Evolutionary conservation across 2,329 filamentous ascomycete species (phyloP).

Genomic region (Diaporthe amygdali): DNA sequence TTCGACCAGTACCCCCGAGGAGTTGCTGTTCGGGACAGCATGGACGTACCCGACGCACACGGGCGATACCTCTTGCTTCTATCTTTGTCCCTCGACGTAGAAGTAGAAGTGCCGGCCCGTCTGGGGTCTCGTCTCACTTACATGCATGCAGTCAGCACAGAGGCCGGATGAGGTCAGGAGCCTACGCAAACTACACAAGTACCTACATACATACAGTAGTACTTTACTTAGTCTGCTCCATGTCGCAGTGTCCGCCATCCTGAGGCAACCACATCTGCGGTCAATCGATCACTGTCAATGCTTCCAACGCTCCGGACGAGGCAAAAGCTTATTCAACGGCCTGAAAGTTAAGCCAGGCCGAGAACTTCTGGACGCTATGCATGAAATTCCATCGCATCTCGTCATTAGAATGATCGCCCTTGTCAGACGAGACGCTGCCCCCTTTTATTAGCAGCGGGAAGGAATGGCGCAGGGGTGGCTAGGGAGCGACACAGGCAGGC

Average conservation of each 20-base stretch:
- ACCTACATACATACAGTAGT: not conserved
- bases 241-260: not conserved
- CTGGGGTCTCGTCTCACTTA: slow-evolving; percentile 8
- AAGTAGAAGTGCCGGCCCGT: not conserved
- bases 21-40: not conserved
- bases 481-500: not conserved
- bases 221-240: not conserved
- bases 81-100: not conserved
- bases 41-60: not conserved
- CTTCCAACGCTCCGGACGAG: not conserved
- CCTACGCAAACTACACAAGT: not conserved
- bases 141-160: slow-evolving; percentile 14
- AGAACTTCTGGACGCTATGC: not conserved
- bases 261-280: not conserved
- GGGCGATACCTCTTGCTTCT: not conserved
- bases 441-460: slow-evolving; percentile 17
- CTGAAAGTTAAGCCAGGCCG: not conserved
- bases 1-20: not conserved
- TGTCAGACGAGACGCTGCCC: slow-evolving; percentile 8
- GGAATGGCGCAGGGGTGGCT: slow-evolving; percentile 1
- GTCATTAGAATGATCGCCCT: slow-evolving; percentile 1
- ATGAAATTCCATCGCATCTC: slow-evolving; percentile 10
- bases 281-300: not conserved
- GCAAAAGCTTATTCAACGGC: slow-evolving; percentile 7
- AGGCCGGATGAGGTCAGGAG: slow-evolving; percentile 9